Evolutionary conservation across 2,329 filamentous ascomycete species (phyloP).

Genomic region (Aureobasidium zeae): DNA sequence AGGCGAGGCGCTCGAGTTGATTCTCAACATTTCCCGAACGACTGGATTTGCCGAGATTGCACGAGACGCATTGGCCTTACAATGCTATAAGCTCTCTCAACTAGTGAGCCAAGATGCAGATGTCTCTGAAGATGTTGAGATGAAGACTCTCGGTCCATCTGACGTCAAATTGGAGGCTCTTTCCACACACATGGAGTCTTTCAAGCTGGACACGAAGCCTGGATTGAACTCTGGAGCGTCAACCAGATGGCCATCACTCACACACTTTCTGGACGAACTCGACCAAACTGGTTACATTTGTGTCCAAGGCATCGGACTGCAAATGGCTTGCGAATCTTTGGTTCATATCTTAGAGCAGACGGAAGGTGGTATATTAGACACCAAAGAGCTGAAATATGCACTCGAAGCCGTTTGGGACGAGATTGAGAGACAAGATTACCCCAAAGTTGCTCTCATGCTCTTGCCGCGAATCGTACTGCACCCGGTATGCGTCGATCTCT

Average conservation of each 20-base stretch:
- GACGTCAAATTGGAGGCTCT: constrained; percentile 12
- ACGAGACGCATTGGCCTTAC: constrained; percentile 27
- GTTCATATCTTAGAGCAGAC: constrained; percentile 20
- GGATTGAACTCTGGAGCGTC: not conserved
- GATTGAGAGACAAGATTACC: constrained; percentile 40
- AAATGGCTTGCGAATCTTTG: constrained; percentile 24
- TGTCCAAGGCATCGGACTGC: constrained; percentile 26
- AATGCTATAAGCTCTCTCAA: constrained; percentile 4
- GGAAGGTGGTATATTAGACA: not conserved
- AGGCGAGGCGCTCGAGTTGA: constrained; percentile 25
- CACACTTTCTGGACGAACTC: constrained; percentile 23
- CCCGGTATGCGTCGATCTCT: constrained; percentile 23
- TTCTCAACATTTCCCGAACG: constrained; percentile 30
- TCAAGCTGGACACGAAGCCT: not conserved
- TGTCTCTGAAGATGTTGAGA: not conserved
- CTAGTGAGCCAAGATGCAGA: constrained; percentile 22
- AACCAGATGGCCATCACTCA: constrained; percentile 17
- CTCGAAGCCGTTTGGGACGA: constrained; percentile 38
- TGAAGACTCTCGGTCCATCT: not conserved
- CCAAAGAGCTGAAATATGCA: constrained; percentile 10
- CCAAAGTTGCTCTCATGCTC: constrained; percentile 31
- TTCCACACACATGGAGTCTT: not conserved
- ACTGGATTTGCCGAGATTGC: constrained; percentile 36
- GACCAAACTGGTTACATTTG: constrained; percentile 24
- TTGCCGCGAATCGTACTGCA: constrained; percentile 33